These are phyloP conservation scores for Zymoseptoria passerinii DNA, from an alignment of 2,329 filamentous ascomycete genomes.

Conservation along the genomic window DNA sequence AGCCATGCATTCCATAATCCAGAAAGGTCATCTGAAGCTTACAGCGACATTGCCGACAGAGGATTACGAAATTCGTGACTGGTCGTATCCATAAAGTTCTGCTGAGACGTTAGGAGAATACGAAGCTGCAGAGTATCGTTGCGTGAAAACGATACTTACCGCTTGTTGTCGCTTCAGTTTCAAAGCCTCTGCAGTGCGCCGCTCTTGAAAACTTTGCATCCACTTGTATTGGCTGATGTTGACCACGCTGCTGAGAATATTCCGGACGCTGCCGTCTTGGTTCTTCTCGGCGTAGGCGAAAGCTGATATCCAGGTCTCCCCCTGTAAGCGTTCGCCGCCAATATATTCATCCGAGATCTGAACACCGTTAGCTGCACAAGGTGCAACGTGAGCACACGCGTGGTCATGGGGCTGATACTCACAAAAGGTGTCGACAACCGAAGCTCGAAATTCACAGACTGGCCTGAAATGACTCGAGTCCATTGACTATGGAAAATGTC, in stretches of 20 bases:
- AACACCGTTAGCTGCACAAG: constrained; percentile 8
- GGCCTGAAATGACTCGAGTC: constrained; percentile 7
- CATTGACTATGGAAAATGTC: constrained; percentile 8
- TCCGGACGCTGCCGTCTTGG: constrained; percentile 17
- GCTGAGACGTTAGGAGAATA: constrained; percentile 20
- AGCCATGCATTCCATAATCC: too few relatives aligned
- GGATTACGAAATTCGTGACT: constrained; percentile 39
- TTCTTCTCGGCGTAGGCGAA: constrained; percentile 7
- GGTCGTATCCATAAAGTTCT: constrained; percentile 26
- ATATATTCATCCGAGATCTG: constrained; percentile 5
- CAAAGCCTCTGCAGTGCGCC: constrained; percentile 31
- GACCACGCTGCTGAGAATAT: constrained; percentile 32
- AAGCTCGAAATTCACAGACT: constrained; percentile 24
- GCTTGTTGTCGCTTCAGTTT: constrained; percentile 27
- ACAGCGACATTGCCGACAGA: constrained; percentile 35
- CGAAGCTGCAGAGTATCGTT: background rate
- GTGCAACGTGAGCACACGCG: too few relatives aligned
- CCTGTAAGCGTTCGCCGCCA: constrained; percentile 6
- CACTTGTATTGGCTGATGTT: constrained; percentile 35
- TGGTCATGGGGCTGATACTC: constrained; percentile 2
- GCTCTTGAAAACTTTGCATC: constrained; percentile 32
- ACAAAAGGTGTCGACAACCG: constrained; percentile 12
- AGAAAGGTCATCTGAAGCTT: background rate
- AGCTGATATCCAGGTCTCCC: constrained; percentile 6
- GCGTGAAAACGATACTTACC: background rate